A percentile compares a stretch with the other conserved stretches of the same genome.
phyloP scores from a whole-genome alignment of 2,329 filamentous ascomycete genomes.

The Teratosphaeria zuluensis region DNA sequence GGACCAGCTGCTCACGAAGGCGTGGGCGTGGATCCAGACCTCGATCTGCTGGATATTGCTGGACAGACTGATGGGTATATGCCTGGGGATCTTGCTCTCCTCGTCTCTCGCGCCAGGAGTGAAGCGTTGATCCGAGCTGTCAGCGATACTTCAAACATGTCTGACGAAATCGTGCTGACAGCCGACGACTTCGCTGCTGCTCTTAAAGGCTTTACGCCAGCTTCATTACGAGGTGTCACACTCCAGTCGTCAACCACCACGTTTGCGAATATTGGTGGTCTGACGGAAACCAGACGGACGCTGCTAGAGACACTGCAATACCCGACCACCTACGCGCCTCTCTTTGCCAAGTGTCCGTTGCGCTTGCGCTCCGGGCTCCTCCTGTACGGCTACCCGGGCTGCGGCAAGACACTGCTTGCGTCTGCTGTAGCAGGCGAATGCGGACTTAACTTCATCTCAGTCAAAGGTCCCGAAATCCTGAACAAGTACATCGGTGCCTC shows the following conservation, averaged over 20 bases:
- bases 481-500: conserved; percentile 99
- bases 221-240: conserved; percentile 87
- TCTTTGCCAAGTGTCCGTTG: conserved; percentile 90
- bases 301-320: conserved; percentile 92
- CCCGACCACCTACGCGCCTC: conserved; percentile 93
- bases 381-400: conserved; percentile 90
- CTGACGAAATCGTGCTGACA: conserved; percentile 52
- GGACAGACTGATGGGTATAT: conserved; percentile 96
- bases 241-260: conserved; percentile 87
- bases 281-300: conserved; percentile 78
- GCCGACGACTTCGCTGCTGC: conserved; percentile 73
- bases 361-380: conserved; percentile 88
- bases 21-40: conserved; percentile 62
- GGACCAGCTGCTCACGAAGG: conserved; percentile 42
- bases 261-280: conserved; percentile 83
- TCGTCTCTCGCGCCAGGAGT: conserved; percentile 79
- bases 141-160: conserved; percentile 23
- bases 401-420: conserved; percentile 90
- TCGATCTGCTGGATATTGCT: conserved; percentile 88
- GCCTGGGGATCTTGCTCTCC: conserved; percentile 81
- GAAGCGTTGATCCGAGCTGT: conserved; percentile 86
- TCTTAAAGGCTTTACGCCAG: conserved; percentile 85
- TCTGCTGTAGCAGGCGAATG: conserved; percentile 97
- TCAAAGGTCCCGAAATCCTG: conserved; percentile 94
- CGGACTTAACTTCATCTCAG: conserved; percentile 94